Base-by-base conservation (phyloP, 495 filamentous ascomycete genomes). In the Friedmanniomyces simplex region DNA sequence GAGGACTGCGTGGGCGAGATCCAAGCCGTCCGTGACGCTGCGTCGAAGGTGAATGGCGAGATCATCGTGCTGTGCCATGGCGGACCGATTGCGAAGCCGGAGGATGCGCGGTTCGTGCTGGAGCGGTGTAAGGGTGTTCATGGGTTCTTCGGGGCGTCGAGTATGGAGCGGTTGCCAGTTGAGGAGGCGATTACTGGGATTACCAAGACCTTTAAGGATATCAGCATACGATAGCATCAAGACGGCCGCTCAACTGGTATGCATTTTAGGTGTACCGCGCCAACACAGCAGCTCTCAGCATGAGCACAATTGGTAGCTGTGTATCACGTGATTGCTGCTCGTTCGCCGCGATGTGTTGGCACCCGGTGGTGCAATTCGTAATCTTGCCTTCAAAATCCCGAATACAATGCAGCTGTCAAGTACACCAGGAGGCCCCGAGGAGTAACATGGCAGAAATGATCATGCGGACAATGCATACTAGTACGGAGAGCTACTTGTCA, bases 121-220 rank as follows among this genome's bases (percentile, higher is more conserved):
- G 69, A 70, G 43, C 67, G 77, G 60, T 81, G 77, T 11, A 73
- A 72, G 37, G 82, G 83, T 0, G 72, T 86, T 21, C 82, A 87
- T 70, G 83, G 83, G 2, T 87, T 88, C 61, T 87, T 79, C 68
- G 84, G 84, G 0, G 84, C 84, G 25, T 85, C 82, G 58, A 82
- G 78, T 58, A 83, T 88, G 78, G 84, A 87, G 72, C 72, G 83
- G 36, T 70, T 86, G 62, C 84, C 84, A 14, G 83, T 87, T 26
- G 84, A 88, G 69, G 67, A 73, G 57, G 84, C 83, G 0, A 82
- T 87, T 53, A 75, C 77, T 59, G 71, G 81, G 25, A 81, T 80
- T 58, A 82, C 80, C 57, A 76, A 67, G 66, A 65, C 62, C 21
- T 87, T 87, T 60, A 88, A 87, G 71, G 68, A 56, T 34, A 63